These are phyloP conservation scores for Colletotrichum higginsianum DNA, from an alignment of 2,329 filamentous ascomycete genomes.

Conservation along the genomic window DNA sequence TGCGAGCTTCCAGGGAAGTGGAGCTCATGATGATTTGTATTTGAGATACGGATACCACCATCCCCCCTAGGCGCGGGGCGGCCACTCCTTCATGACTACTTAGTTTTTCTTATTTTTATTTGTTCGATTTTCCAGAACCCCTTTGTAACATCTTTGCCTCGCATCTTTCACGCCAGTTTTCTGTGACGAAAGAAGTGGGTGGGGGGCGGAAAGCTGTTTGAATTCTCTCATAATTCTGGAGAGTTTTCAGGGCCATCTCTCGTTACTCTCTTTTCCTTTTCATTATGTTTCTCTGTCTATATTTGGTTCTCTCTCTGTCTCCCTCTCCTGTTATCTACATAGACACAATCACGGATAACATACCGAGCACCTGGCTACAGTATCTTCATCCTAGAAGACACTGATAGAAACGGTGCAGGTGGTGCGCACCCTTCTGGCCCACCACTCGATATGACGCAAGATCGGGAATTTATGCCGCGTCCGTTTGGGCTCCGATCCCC, in stretches of 20 bases:
- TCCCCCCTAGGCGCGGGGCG: conserved; percentile 31
- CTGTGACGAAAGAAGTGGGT: conserved; percentile 27
- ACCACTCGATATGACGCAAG: conserved; percentile 38
- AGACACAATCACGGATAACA: not conserved
- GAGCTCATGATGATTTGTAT: conserved; percentile 41
- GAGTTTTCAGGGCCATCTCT: not conserved
- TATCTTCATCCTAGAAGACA: not conserved
- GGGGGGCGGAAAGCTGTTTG: not conserved
- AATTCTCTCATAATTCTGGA: conserved; percentile 5
- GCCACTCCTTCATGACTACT: conserved; percentile 22
- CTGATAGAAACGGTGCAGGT: not conserved
- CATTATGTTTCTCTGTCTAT: too few species aligned
- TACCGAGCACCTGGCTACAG: not conserved
- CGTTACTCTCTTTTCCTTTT: too few species aligned
- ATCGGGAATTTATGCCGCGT: conserved; percentile 37
- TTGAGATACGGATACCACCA: conserved; percentile 24
- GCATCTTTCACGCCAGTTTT: not conserved
- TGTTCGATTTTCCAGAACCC: not conserved
- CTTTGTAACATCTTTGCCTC: not conserved
- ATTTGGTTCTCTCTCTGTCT: not conserved
- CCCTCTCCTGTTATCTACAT: too few species aligned
- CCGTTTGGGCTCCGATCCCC: conserved; percentile 35
- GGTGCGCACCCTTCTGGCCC: conserved; percentile 36
- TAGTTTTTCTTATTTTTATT: not conserved
- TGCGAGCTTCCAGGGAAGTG: conserved; percentile 41